Evolutionary conservation across 257 asterid species (phyloP), one percentile per base, ranked within the genome.

Genomic region (Solanum pinnatisectum): DNA sequence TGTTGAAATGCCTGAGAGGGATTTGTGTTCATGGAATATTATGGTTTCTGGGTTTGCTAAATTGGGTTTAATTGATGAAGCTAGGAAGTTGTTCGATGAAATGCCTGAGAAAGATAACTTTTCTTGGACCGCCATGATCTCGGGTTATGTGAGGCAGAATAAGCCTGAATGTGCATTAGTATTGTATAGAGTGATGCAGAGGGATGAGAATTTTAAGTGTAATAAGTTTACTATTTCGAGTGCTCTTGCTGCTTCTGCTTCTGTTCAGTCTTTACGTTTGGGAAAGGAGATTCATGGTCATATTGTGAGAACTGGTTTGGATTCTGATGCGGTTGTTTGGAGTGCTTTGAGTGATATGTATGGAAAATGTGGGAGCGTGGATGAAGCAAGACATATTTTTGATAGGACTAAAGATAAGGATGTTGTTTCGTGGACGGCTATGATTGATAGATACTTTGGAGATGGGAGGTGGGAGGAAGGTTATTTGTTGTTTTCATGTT

Each of bases 41-140:
- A 87, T 95, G 95, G 93, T 94, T 27, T 94, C 93, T 11, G 96
- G 98, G 74, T 94, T 92, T 39, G 90, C 94, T 1, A 95, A 88
- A 87, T 22, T 65, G 82, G 96, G 98, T 2, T 67, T 77, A 68
- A 78, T 95, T 86, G 86, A 79, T 10, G 94, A 93, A 79, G 98
- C 98, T 10, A 86, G 94, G 85, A 88, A 92, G 71, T 10, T 93
- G 93, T 95, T 95, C 60, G 94, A 94, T 85, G 93, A 91, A 93
- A 95, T 95, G 94, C 94, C 95, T 1, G 79, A 94, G 42, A 93
- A 94, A 87, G 97, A 95, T 87, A 93, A 94, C 83, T 94, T 95
- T 84, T 93, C 98, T 9, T 94, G 98, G 98, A 95, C 95, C 1
- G 96, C 98, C 1, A 92, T 95, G 97, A 90, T 95, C 73, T 94